Conservation (phyloP, 148 eudicot genomes). For the Euryodendron excelsum region DNA sequence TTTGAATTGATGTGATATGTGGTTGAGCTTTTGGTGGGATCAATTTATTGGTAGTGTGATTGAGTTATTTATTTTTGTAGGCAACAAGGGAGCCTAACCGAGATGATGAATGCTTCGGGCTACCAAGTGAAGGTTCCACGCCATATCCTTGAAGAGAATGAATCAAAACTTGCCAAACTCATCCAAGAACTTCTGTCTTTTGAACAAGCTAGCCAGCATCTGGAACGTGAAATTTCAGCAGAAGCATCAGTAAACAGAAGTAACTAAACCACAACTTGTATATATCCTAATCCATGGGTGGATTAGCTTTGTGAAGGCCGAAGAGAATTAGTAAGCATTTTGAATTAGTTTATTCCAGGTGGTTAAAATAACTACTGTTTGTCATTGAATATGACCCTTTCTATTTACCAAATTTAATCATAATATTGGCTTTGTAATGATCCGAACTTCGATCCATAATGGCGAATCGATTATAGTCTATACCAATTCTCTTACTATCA, state of each 20-base stretch:
- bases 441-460: no score
- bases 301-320: neutral
- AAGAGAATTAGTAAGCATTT: neutral
- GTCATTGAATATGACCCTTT: no score
- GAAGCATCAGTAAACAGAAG: neutral
- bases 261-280: neutral
- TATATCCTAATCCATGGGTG: neutral
- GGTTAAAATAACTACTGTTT: no score
- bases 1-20: no score
- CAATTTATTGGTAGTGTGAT: no score
- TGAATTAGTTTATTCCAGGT: neutral
- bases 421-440: no score
- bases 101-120: constrained; percentile 41
- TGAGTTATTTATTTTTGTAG: no score
- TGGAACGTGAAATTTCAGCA: constrained; percentile 44
- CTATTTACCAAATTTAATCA: no score
- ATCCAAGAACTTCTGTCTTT: constrained; percentile 51
- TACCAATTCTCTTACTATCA: no score
- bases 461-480: no score
- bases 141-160: constrained; percentile 60
- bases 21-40: no score
- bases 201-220: no score
- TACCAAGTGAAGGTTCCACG: constrained; percentile 29
- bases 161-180: constrained; percentile 43
- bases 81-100: constrained; percentile 51